Conservation (phyloP, 306 rosid species). For the Gleditsia sinensis region DNA sequence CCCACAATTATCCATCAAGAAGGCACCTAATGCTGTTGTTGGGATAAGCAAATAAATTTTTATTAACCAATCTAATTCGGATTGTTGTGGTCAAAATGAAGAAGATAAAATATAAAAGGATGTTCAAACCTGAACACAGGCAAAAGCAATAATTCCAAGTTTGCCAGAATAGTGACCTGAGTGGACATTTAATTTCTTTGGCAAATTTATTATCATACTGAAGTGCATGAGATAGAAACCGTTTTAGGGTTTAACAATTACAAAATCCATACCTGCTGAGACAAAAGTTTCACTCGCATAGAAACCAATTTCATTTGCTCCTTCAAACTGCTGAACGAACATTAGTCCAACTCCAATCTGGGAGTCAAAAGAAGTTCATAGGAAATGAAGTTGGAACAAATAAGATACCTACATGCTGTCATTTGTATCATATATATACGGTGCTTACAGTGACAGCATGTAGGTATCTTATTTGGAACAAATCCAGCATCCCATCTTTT, state of each 20-base stretch:
- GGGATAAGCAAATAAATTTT: slow-evolving; percentile 44
- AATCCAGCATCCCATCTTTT: slow-evolving; percentile 19
- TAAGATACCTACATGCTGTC: no score
- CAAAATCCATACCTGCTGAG: slow-evolving; percentile 24
- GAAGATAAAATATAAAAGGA: neutral
- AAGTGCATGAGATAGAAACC: neutral
- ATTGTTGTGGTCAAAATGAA: neutral
- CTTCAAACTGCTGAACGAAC: slow-evolving; percentile 59
- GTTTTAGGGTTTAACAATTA: neutral
- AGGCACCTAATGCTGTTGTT: slow-evolving; percentile 46
- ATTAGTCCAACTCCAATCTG: slow-evolving; percentile 57
- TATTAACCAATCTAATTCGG: neutral
- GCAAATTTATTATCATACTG: neutral
- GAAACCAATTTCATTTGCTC: slow-evolving; percentile 53
- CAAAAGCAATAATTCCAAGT: slow-evolving; percentile 52
- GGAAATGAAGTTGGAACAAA: no score
- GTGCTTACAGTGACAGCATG: slow-evolving; percentile 1
- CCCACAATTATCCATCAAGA: slow-evolving; percentile 52
- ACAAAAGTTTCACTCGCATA: slow-evolving; percentile 56
- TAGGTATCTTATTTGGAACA: neutral
- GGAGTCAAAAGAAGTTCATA: neutral
- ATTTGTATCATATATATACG: neutral
- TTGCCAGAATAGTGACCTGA: slow-evolving; percentile 40
- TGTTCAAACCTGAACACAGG: slow-evolving; percentile 51
- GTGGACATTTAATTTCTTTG: slow-evolving; percentile 37